Conservation (phyloP, 2,329 filamentous ascomycete genomes). For the Davidsoniella neocaledoniae region DNA sequence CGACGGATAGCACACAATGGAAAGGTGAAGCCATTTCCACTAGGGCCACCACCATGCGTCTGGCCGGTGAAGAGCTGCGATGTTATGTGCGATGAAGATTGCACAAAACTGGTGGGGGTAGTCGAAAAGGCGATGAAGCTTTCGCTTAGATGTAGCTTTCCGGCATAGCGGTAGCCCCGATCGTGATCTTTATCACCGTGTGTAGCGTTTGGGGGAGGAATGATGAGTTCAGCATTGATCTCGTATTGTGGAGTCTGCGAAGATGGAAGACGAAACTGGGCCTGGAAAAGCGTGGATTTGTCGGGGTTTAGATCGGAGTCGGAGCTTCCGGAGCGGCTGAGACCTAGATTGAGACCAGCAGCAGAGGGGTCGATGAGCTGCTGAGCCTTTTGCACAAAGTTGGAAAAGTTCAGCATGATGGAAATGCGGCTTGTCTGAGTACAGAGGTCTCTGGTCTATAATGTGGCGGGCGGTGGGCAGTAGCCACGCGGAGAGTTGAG, state of each 20-base stretch:
- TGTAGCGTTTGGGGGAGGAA: slow-evolving; percentile 50
- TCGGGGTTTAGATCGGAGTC: slow-evolving; percentile 67
- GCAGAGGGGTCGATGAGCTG: slow-evolving; percentile 84
- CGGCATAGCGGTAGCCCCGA: slow-evolving; percentile 73
- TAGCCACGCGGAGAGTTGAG: background rate
- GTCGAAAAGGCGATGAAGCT: slow-evolving; percentile 94
- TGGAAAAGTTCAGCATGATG: slow-evolving; percentile 48
- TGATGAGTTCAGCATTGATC: slow-evolving; percentile 88
- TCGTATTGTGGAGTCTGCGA: slow-evolving; percentile 88
- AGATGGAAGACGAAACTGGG: slow-evolving; percentile 87
- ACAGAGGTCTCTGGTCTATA: background rate
- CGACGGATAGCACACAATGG: slow-evolving; percentile 81
- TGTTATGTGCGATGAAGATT: slow-evolving; percentile 59
- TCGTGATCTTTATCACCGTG: slow-evolving; percentile 56
- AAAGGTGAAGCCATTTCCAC: slow-evolving; percentile 89
- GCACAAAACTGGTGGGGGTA: slow-evolving; percentile 71
- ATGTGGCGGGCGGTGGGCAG: too few species aligned
- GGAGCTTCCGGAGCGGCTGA: slow-evolving; percentile 39
- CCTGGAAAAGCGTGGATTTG: slow-evolving; percentile 83
- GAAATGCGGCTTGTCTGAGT: slow-evolving; percentile 2
- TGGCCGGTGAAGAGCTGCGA: slow-evolving; percentile 81
- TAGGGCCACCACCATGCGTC: slow-evolving; percentile 80
- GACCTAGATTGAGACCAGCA: slow-evolving; percentile 28
- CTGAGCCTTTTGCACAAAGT: slow-evolving; percentile 88
- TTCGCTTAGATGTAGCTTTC: slow-evolving; percentile 86